Evolutionary conservation across 345 rosid genomes (phyloP).

Genomic region (Pelargonium nanum): DNA sequence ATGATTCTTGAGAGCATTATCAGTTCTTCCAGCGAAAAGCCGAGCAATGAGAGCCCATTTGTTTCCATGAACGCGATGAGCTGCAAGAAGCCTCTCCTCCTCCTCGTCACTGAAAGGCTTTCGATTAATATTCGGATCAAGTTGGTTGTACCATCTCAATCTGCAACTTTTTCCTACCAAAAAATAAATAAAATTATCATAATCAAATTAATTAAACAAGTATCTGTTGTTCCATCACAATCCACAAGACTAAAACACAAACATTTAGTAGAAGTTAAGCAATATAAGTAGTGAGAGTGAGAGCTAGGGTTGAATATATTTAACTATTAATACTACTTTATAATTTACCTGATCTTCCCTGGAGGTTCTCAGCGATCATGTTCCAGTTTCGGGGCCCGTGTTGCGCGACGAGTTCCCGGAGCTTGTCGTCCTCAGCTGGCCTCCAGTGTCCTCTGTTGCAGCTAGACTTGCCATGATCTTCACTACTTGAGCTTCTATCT

Average conservation of each 20-base stretch:
- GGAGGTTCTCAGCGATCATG: constrained; percentile 58
- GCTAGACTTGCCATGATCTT: constrained; percentile 2
- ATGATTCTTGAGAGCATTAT: constrained; percentile 54
- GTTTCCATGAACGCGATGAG: constrained; percentile 45
- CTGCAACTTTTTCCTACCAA: constrained; percentile 47
- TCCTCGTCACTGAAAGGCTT: constrained; percentile 49
- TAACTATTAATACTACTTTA: too few relatives aligned
- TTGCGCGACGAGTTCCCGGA: constrained; percentile 47
- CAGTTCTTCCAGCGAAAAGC: constrained; percentile 49
- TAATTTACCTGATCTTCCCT: constrained; percentile 57
- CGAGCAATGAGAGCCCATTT: constrained; percentile 52
- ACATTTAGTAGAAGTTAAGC: background rate
- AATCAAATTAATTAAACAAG: too few relatives aligned
- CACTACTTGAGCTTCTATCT: background rate
- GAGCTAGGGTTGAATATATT: too few relatives aligned
- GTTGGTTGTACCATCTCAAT: constrained; percentile 56
- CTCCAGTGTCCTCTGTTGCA: constrained; percentile 72
- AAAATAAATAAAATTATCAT: background rate
- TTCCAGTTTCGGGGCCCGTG: constrained; percentile 71
- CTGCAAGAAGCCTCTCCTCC: constrained; percentile 42
- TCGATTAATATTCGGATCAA: constrained; percentile 48
- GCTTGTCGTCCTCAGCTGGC: constrained; percentile 64
- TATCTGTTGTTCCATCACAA: background rate
- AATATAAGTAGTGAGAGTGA: too few relatives aligned
- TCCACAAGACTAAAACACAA: background rate